A percentile compares a stretch with the other conserved stretches of the same genome.
Conservation (phyloP, 2,329 filamentous ascomycete species). For the Claviceps maximensis region DNA sequence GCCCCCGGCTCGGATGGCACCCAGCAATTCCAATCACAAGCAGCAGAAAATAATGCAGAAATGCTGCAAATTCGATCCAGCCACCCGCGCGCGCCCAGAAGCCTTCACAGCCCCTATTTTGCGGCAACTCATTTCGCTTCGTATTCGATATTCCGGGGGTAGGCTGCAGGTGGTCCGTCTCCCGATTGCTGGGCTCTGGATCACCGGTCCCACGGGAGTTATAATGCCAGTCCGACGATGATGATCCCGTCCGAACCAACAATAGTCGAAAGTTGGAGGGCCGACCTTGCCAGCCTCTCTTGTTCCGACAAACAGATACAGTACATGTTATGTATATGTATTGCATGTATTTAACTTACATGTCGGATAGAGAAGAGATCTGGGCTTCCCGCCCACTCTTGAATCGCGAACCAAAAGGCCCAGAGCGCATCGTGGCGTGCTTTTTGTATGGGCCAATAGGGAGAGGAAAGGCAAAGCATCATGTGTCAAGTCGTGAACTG, state of each 20-base stretch:
- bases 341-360: neutral
- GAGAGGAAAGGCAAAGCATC: neutral
- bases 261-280: neutral
- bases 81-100: neutral
- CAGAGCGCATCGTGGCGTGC: neutral
- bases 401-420: constrained; percentile 1
- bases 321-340: neutral
- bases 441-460: neutral
- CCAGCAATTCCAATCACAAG: neutral
- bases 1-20: neutral
- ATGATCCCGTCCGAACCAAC: neutral
- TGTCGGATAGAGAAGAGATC: neutral
- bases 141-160: constrained; percentile 14
- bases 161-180: neutral
- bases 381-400: neutral
- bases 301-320: neutral
- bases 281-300: neutral
- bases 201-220: neutral
- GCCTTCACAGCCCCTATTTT: constrained; percentile 2
- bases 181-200: neutral
- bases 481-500: neutral
- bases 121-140: constrained; percentile 20
- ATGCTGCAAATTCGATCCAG: constrained; percentile 3
- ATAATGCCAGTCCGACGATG: neutral
- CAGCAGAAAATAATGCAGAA: neutral